phyloP scores from a whole-genome alignment of 1,284 basidiomycete species.

The Apiotrichum porosum region DNA sequence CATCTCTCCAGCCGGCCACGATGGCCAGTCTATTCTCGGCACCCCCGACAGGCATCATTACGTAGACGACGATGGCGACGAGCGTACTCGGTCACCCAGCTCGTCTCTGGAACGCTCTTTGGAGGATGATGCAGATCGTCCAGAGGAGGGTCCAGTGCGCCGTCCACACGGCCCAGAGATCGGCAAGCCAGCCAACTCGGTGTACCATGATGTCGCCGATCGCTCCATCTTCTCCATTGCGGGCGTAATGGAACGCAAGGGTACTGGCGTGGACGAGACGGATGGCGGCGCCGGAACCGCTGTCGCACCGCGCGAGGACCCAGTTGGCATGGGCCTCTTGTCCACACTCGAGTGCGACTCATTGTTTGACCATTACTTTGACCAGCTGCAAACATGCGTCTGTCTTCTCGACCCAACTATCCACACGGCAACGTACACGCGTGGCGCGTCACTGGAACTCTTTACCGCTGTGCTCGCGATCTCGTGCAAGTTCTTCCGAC shows the following conservation, averaged over 20 bases:
- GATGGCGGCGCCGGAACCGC: background rate
- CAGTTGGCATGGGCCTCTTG: conserved; percentile 13
- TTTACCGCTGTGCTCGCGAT: conserved; percentile 20
- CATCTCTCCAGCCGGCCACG: no score
- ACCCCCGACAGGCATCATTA: background rate
- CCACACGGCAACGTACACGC: conserved; percentile 16
- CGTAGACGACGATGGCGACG: no score
- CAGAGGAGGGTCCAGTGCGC: conserved; percentile 2
- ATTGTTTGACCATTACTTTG: conserved; percentile 21
- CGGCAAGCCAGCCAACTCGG: conserved; percentile 16
- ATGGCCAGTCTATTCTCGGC: no score
- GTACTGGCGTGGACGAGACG: background rate
- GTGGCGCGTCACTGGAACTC: conserved; percentile 12
- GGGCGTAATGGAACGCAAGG: conserved; percentile 17
- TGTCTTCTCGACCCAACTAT: conserved; percentile 20
- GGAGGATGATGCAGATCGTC: background rate
- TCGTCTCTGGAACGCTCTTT: background rate
- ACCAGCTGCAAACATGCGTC: conserved; percentile 24
- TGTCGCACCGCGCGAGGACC: conserved; percentile 8
- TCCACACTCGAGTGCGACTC: conserved; percentile 20
- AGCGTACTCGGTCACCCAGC: no score
- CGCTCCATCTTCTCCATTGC: conserved; percentile 20
- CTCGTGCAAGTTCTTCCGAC: conserved; percentile 20
- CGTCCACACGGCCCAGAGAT: no score
- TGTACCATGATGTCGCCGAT: conserved; percentile 21